phyloP scores from a whole-genome alignment of 768 basidiomycete genomes.

The Lactarius pseudohatsudake region DNA sequence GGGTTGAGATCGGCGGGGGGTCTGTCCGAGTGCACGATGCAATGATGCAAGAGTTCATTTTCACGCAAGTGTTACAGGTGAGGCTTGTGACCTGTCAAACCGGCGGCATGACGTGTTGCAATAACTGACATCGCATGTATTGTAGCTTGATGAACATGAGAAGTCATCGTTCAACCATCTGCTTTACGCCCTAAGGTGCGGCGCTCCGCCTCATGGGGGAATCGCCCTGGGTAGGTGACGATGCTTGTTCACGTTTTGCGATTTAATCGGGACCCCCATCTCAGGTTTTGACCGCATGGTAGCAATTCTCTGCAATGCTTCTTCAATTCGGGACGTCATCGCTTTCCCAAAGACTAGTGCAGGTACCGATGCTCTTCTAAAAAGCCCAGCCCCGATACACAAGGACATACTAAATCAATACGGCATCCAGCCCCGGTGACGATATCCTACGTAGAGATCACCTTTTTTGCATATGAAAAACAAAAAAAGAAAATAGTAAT shows the following conservation, averaged over 20 bases:
- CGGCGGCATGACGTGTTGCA: background rate
- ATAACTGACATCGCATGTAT: background rate
- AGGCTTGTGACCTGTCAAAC: background rate
- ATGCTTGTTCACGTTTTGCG: background rate
- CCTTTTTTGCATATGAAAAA: slow-evolving; percentile 4
- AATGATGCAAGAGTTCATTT: slow-evolving; percentile 80
- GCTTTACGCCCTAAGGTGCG: slow-evolving; percentile 80
- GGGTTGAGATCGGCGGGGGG: slow-evolving; percentile 91
- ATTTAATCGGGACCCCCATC: background rate
- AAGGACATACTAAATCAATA: slow-evolving; percentile 60
- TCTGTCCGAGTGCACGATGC: slow-evolving; percentile 92
- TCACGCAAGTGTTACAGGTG: slow-evolving; percentile 76
- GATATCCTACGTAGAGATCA: slow-evolving; percentile 20
- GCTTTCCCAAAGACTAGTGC: slow-evolving; percentile 91
- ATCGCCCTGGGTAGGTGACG: slow-evolving; percentile 75
- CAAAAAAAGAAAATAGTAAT: slow-evolving; percentile 2
- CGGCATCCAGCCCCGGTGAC: slow-evolving; percentile 46
- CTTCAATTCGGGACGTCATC: slow-evolving; percentile 92
- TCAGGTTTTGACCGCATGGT: slow-evolving; percentile 91
- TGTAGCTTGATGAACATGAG: slow-evolving; percentile 71
- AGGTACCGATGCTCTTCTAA: slow-evolving; percentile 86
- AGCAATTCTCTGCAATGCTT: slow-evolving; percentile 83
- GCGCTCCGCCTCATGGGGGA: slow-evolving; percentile 94
- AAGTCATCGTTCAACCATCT: slow-evolving; percentile 78
- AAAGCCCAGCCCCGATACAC: slow-evolving; percentile 69